Base-by-base conservation (phyloP, 1,284 basidiomycete species). In the Cronartium quercuum region DNA sequence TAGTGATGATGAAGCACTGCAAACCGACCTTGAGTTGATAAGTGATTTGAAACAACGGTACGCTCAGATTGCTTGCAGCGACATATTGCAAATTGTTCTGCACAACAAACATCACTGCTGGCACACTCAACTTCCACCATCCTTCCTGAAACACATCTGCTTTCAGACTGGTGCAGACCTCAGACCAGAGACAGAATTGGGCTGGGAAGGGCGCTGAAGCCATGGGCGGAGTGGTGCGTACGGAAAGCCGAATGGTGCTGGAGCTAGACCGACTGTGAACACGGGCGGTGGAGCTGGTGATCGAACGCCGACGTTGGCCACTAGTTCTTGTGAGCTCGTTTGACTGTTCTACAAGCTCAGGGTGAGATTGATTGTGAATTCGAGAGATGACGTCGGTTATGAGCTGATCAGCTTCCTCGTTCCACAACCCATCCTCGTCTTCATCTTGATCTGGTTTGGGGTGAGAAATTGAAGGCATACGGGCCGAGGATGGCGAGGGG, bases 21-120 rank as follows among this genome's bases (percentile, higher is more conserved):
- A 18, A 9, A 35, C 77, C 44, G 35, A 80, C 80, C 78, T 82
- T 82, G 62, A 82, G 78, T 77, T 83, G 82, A 68, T 81, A 82
- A 7, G 81, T 80, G 70, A 82, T 81, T 66, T 82, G 81, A 75
- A 83, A 83, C 64, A 82, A 78, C 0, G 82, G 80, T 3, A 82
- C 81, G 42, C 81, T 81, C 41, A 83, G 79, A 69, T 82, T 82
- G 18, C 80, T 79, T 6, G 81, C 81, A 7, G 82, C 82, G 68
- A 82, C 76, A 76, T 81, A 81, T 75, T 81, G 80, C 9, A 82
- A 76, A 68, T 82, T 81, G 77, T 82, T 81, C 75, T 82, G 81
- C 18, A 82, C 55, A 34, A 81, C 81, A 64, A 81, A 82, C 44
- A 82, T 76, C 10, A 81, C 77, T 12, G 81, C 81, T 3, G 81